Percentiles rank a stretch among this genome's conserved stretches.
phyloP scores from a whole-genome alignment of 2,329 filamentous ascomycete species.

The Zasmidium citrigriseum region DNA sequence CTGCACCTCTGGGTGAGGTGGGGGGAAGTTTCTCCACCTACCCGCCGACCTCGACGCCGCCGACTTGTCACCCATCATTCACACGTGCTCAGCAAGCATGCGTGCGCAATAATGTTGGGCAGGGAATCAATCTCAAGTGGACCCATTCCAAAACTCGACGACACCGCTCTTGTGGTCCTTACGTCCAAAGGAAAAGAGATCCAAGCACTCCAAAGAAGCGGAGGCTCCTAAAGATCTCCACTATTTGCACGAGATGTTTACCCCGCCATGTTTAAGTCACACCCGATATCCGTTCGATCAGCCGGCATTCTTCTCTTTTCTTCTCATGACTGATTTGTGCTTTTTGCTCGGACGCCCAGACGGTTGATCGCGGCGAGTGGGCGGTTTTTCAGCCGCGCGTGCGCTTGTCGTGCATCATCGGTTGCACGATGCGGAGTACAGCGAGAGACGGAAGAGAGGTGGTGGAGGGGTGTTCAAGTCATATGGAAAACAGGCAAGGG shows the following conservation, averaged over 20 bases:
- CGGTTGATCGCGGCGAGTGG: background rate
- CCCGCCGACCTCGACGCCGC: background rate
- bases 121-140: background rate
- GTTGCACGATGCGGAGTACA: constrained; percentile 1
- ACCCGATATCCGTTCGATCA: too few relatives aligned
- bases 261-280: background rate
- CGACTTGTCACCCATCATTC: constrained; percentile 2
- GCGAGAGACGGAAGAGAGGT: background rate
- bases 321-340: background rate
- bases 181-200: background rate
- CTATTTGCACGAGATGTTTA: background rate
- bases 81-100: constrained; percentile 4
- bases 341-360: background rate
- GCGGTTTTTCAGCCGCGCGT: background rate
- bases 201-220: background rate
- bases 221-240: background rate
- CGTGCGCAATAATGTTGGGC: background rate
- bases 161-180: background rate
- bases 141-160: background rate
- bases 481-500: background rate
- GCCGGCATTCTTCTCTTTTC: too few relatives aligned
- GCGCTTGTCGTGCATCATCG: background rate
- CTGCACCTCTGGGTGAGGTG: background rate
- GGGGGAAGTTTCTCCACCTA: background rate
- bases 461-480: background rate